Base-by-base conservation (phyloP, 23 red algal genomes). In the Gracilaria domingensis region DNA sequence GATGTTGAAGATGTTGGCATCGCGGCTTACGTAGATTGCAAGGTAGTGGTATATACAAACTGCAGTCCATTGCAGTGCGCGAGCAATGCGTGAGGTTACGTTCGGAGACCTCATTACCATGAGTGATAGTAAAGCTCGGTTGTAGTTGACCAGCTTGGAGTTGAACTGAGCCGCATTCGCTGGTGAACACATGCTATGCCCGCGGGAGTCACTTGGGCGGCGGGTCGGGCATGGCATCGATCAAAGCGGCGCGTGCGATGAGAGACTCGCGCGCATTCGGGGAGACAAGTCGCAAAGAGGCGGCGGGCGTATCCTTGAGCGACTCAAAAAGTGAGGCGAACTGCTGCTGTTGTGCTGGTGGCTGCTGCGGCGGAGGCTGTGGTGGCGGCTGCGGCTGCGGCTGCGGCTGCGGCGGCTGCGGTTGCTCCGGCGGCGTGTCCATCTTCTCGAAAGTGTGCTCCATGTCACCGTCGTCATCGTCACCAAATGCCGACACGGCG, bases 291-390 rank as follows among this genome's bases (percentile, higher is more conserved):
- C 65, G 65, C 65, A 70, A 34, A 5, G 65, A 70, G 65, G 65
- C 65, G 65, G 65, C 65, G 12, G 65, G 65, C 24, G 65, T 70
- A 25, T 70, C 24, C 65, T 70, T 70, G 65, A 70, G 65, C 65
- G 65, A 70, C 65, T 70, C 65, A 70, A 70, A 38, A 70, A 34
- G 12, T 4, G 65, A 28, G 8, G 65, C 13, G 35, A 70, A 70
- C 23, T 28, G 65, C 25, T 36, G 35, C 28, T 33, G 65, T 26
- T 36, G 65, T 26, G 4, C 5, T 45, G 42, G 42, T 45, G 42
- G 65, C 25, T 4, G 65, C 28, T 33, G 65, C 65, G 65, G 18
- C 14, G 54, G 23, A 6, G 16, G 54, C 18, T n/a, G 54, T 4
- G 54, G 54, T 18, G 54, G 65, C 65, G 65, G 65, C 65, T 14